Conservation (phyloP, 768 basidiomycete species). For the Dentipellis fragilis region DNA sequence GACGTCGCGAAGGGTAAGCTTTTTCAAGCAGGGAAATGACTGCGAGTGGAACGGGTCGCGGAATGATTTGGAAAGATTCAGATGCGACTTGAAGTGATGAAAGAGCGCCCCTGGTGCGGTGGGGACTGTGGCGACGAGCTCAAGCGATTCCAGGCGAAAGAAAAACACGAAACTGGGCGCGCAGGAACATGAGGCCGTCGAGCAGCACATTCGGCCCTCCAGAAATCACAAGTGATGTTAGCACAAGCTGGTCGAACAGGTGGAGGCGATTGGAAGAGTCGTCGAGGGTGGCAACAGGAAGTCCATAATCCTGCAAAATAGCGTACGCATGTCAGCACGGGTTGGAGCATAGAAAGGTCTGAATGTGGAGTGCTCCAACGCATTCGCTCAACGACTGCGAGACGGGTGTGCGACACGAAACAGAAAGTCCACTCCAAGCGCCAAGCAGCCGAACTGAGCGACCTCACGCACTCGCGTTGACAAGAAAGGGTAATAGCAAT, state of each 20-base stretch:
- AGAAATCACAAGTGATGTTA: slow-evolving; percentile 2
- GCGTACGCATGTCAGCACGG: no score
- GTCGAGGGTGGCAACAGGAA: background rate
- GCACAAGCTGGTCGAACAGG: background rate
- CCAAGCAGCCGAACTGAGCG: no score
- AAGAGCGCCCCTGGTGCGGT: background rate
- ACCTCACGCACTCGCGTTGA: no score
- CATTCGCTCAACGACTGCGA: no score
- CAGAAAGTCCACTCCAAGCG: no score
- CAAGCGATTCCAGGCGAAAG: slow-evolving; percentile 4
- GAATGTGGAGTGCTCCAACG: no score
- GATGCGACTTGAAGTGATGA: background rate
- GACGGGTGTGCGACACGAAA: no score
- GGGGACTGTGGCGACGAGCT: background rate
- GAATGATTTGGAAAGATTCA: background rate
- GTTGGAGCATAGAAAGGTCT: no score
- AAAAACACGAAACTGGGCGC: background rate
- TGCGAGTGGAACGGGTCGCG: slow-evolving; percentile 1
- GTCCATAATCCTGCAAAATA: background rate
- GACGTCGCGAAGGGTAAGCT: slow-evolving; percentile 6
- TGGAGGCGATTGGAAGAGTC: background rate
- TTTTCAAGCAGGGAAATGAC: slow-evolving; percentile 6
- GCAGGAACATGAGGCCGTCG: slow-evolving; percentile 3
- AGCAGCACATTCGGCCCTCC: slow-evolving; percentile 1
- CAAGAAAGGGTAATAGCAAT: no score